These are phyloP conservation scores for Cyphellophora europaea DNA, from an alignment of 2,329 filamentous ascomycete genomes.

Conservation along the genomic window DNA sequence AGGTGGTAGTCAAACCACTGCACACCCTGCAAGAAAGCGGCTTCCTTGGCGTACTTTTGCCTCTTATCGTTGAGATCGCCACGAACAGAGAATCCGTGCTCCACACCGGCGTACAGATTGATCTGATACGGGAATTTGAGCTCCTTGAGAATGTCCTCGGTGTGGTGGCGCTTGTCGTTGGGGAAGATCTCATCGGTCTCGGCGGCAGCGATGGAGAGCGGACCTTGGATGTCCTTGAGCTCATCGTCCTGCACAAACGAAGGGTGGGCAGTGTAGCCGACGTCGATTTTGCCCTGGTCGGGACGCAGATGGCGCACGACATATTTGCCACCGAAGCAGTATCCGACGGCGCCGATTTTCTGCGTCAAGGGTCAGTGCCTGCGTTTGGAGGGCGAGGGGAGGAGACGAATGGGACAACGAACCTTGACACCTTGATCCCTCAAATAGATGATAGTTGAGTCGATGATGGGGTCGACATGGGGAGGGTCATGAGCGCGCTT, in stretches of 20 bases:
- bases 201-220: constrained; percentile 56
- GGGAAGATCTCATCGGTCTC: constrained; percentile 61
- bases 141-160: constrained; percentile 53
- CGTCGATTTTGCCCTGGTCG: constrained; percentile 51
- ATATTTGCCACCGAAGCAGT: constrained; percentile 42
- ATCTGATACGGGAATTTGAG: constrained; percentile 61
- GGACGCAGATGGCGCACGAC: constrained; percentile 58
- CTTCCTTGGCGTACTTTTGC: constrained; percentile 65
- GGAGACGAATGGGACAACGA: no score
- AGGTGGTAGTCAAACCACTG: constrained; percentile 62
- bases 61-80: constrained; percentile 49
- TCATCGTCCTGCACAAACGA: constrained; percentile 63
- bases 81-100: constrained; percentile 68
- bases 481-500: constrained; percentile 28
- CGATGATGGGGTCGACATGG: constrained; percentile 45
- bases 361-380: no score
- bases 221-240: constrained; percentile 55
- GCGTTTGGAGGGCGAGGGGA: no score
- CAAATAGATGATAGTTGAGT: constrained; percentile 32
- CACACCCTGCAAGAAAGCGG: constrained; percentile 69
- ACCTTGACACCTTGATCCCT: constrained; percentile 20
- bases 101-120: constrained; percentile 60
- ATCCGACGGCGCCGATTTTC: constrained; percentile 22
- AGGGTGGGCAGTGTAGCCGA: constrained; percentile 67
- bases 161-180: constrained; percentile 52